phyloP scores from a whole-genome alignment of 108 stramenopile species.

The Pseudonitzschia pungens region DNA sequence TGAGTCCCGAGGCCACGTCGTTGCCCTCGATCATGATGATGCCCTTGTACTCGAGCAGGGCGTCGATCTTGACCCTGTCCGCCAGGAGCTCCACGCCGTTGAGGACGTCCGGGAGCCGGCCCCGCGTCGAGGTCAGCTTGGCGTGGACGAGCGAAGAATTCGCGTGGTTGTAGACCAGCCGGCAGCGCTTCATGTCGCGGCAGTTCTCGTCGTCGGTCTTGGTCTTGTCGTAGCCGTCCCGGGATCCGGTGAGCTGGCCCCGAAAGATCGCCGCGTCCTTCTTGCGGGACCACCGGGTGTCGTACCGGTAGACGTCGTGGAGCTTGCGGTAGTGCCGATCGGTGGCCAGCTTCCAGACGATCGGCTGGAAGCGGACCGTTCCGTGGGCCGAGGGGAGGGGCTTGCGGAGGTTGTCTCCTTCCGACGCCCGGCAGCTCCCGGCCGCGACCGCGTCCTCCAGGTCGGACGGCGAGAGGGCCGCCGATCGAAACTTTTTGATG shows the following conservation, averaged over 20 bases:
- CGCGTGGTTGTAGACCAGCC: constrained; percentile 58
- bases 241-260: constrained; percentile 63
- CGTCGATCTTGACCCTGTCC: constrained; percentile 26
- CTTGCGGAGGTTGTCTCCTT: background rate
- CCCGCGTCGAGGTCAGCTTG: constrained; percentile 52
- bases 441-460: constrained; percentile 32
- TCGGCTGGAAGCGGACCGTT: constrained; percentile 40
- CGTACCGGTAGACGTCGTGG: constrained; percentile 45
- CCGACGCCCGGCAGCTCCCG: constrained; percentile 21
- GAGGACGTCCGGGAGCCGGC: constrained; percentile 44
- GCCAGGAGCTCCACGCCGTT: constrained; percentile 46
- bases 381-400: constrained; percentile 31
- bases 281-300: constrained; percentile 74
- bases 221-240: constrained; percentile 45
- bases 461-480: constrained; percentile 6
- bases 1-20: constrained; percentile 77
- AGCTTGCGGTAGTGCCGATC: constrained; percentile 45
- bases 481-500: constrained; percentile 60
- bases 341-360: constrained; percentile 60
- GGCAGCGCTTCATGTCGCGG: constrained; percentile 48
- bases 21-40: constrained; percentile 76
- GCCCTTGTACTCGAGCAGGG: constrained; percentile 47
- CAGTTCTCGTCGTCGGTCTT: constrained; percentile 51
- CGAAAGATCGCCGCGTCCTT: constrained; percentile 70
- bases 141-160: constrained; percentile 67